Evolutionary conservation across 345 rosid genomes (phyloP).

Genomic region (Xanthoceras sorbifolium): DNA sequence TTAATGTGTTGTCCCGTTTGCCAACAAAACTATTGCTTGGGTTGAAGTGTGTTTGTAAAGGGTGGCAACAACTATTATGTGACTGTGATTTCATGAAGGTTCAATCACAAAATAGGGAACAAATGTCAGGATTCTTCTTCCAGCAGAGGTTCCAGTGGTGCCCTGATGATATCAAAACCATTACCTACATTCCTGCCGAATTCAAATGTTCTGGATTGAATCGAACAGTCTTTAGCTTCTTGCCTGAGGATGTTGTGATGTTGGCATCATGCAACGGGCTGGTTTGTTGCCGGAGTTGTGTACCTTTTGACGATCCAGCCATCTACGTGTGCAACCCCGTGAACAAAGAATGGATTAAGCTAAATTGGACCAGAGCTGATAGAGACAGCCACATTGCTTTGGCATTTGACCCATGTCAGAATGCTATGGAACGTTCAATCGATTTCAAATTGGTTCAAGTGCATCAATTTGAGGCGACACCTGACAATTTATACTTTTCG

Average conservation of each 20-base stretch:
- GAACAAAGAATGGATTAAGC: constrained; percentile 37
- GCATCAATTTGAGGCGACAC: constrained; percentile 13
- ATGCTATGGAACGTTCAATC: constrained; percentile 19
- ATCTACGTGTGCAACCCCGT: constrained; percentile 47
- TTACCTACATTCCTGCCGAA: constrained; percentile 37
- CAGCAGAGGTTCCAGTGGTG: constrained; percentile 30
- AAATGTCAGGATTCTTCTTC: constrained; percentile 40
- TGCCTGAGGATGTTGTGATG: constrained; percentile 39
- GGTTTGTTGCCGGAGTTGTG: constrained; percentile 39
- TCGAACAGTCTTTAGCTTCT: constrained; percentile 33
- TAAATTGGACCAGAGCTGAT: constrained; percentile 32
- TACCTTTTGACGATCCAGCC: constrained; percentile 29
- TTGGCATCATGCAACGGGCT: constrained; percentile 45
- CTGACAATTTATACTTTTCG: constrained; percentile 17
- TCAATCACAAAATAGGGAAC: constrained; percentile 32
- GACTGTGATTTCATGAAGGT: constrained; percentile 29
- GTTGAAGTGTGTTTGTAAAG: constrained; percentile 36
- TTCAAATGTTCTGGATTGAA: constrained; percentile 11
- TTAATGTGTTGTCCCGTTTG: constrained; percentile 39
- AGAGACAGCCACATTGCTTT: constrained; percentile 30
- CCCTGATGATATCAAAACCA: constrained; percentile 27
- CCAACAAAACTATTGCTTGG: constrained; percentile 32
- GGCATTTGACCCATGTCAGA: constrained; percentile 36
- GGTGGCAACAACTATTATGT: constrained; percentile 31
- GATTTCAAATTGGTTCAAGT: constrained; percentile 37